Evolutionary conservation across 345 rosid species (phyloP).

Genomic region (Rhodomyrtus tomentosa): DNA sequence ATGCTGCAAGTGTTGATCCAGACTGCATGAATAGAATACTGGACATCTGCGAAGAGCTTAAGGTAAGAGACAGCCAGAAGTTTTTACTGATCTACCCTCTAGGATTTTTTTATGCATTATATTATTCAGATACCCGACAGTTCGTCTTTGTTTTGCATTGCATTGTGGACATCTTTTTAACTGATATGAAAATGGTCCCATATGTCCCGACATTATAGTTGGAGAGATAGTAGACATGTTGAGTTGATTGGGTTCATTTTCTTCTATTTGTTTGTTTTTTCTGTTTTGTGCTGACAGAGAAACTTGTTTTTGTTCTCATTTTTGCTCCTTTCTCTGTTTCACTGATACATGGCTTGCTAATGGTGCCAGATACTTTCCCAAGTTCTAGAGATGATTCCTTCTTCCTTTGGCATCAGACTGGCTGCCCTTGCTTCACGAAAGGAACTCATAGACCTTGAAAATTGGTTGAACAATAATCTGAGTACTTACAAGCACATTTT

Average conservation of each 20-base stretch:
- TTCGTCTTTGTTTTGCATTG: not conserved
- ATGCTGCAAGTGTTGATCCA: constrained; percentile 39
- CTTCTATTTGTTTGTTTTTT: not conserved
- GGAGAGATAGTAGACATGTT: not conserved
- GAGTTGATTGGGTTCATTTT: not conserved
- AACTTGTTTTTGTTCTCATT: not conserved
- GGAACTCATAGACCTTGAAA: constrained; percentile 70
- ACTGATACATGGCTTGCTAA: not conserved
- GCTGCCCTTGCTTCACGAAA: constrained; percentile 78
- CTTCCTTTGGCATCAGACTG: constrained; percentile 53
- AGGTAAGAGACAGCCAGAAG: constrained; percentile 31
- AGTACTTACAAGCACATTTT: constrained; percentile 51
- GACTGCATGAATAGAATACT: constrained; percentile 45
- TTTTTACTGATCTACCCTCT: not conserved
- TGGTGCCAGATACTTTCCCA: constrained; percentile 52
- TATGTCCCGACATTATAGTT: not conserved
- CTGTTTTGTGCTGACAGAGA: not conserved
- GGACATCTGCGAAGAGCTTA: constrained; percentile 68
- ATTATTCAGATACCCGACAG: not conserved
- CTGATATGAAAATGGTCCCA: not conserved
- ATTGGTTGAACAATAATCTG: constrained; percentile 63
- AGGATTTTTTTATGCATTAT: not conserved
- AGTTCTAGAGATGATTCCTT: constrained; percentile 70
- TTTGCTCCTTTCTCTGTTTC: not conserved
- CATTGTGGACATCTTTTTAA: not conserved